phyloP scores from a whole-genome alignment of 768 basidiomycete species.

The Tulasnella sp. region DNA sequence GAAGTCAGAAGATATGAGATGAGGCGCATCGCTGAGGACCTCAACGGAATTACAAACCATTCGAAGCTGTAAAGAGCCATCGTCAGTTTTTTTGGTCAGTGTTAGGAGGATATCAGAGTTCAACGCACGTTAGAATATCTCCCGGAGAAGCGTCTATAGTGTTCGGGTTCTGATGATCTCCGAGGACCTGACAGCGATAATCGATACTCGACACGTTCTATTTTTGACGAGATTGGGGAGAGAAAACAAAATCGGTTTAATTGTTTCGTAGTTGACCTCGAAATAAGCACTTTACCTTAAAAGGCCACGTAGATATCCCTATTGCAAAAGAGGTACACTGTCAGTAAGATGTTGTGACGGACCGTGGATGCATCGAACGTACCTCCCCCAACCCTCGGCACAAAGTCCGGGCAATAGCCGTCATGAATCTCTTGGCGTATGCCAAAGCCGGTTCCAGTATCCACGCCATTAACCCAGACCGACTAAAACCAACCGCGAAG shows the following conservation, averaged over 20 bases:
- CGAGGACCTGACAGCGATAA: background rate
- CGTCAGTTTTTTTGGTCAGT: background rate
- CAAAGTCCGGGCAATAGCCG: background rate
- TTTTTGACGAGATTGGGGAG: background rate
- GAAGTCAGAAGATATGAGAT: background rate
- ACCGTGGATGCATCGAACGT: background rate
- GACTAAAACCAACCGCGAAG: background rate
- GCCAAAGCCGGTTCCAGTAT: constrained; percentile 6
- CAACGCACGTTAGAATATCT: constrained; percentile 7
- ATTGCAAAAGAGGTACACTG: background rate
- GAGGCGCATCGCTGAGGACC: background rate
- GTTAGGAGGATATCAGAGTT: background rate
- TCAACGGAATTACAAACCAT: background rate
- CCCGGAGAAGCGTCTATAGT: constrained; percentile 8
- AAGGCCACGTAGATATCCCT: constrained; percentile 1
- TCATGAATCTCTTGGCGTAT: background rate
- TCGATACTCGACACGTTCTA: background rate
- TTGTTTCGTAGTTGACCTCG: background rate
- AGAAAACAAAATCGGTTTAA: background rate
- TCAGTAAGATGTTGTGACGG: background rate
- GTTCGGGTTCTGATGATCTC: constrained; percentile 6
- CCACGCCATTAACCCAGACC: constrained; percentile 11
- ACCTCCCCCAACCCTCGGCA: background rate
- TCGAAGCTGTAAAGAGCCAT: background rate
- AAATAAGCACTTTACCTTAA: background rate